These are phyloP conservation scores for Vitis cinerea DNA, from an alignment of 164 flowering plant species.

Conservation along the genomic window DNA sequence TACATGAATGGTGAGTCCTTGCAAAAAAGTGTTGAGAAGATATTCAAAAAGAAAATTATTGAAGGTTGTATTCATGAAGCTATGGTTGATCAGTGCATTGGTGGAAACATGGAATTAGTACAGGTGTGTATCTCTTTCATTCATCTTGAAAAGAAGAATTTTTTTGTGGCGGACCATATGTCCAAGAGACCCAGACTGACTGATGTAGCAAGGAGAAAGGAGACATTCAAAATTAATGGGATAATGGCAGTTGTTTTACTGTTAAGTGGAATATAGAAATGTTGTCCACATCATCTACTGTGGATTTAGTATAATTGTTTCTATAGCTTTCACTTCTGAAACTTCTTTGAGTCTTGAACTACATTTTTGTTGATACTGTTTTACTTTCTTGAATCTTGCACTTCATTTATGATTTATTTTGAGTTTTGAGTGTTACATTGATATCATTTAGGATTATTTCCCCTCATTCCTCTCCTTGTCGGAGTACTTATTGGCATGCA, in stretches of 20 bases:
- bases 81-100: conserved; percentile 72
- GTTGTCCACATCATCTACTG: too few relatives aligned
- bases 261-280: too few relatives aligned
- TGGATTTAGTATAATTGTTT: too few relatives aligned
- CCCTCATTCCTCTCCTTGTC: conserved; percentile 56
- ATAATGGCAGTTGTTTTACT: too few relatives aligned
- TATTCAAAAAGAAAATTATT: conserved; percentile 64
- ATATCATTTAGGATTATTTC: conserved; percentile 55
- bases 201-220: too few relatives aligned
- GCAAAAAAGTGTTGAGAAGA: conserved; percentile 55
- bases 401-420: background rate
- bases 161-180: too few relatives aligned
- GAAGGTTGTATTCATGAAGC: conserved; percentile 53
- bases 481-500: conserved; percentile 69
- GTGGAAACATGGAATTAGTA: conserved; percentile 56
- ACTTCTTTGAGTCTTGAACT: background rate
- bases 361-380: background rate
- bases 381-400: background rate
- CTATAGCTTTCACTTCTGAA: too few relatives aligned
- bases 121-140: conserved; percentile 37
- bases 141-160: background rate
- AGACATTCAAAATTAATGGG: too few relatives aligned
- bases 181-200: too few relatives aligned
- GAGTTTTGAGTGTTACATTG: conserved; percentile 3
- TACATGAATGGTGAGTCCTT: conserved; percentile 59